These are phyloP conservation scores for Naematelia encephala DNA, from an alignment of 768 basidiomycete genomes.

Conservation along the genomic window DNA sequence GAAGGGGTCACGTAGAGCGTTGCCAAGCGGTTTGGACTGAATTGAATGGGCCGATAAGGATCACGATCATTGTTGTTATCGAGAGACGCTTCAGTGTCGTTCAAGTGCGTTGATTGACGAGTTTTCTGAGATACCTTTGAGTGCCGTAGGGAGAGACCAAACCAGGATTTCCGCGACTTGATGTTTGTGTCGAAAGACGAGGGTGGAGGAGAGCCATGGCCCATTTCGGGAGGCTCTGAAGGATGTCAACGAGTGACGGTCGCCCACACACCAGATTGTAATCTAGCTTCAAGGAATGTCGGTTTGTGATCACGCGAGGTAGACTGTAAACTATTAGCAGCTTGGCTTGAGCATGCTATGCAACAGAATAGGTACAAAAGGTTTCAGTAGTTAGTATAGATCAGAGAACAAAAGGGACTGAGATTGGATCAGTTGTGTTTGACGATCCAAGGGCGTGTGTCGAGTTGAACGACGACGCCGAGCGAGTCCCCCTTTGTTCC, in stretches of 20 bases:
- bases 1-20: constrained; percentile 41
- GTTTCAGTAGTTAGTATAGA: too few species aligned
- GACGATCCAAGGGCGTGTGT: not conserved
- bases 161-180: constrained; percentile 8
- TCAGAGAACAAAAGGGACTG: too few species aligned
- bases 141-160: not conserved
- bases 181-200: not conserved
- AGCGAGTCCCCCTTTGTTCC: not conserved
- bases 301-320: too few species aligned
- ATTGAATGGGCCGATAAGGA: not conserved
- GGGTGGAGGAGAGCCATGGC: not conserved
- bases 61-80: not conserved
- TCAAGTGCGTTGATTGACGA: not conserved
- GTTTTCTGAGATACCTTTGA: not conserved
- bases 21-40: constrained; percentile 26
- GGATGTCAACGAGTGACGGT: not conserved
- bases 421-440: not conserved
- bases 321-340: too few species aligned
- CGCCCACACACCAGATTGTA: too few species aligned
- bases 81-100: not conserved
- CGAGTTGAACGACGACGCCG: not conserved
- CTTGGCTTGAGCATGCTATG: too few species aligned
- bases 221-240: not conserved
- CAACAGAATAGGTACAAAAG: too few species aligned
- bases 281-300: too few species aligned